Conservation (phyloP, 1,284 basidiomycete species). For the Agroathelia rolfsii region DNA sequence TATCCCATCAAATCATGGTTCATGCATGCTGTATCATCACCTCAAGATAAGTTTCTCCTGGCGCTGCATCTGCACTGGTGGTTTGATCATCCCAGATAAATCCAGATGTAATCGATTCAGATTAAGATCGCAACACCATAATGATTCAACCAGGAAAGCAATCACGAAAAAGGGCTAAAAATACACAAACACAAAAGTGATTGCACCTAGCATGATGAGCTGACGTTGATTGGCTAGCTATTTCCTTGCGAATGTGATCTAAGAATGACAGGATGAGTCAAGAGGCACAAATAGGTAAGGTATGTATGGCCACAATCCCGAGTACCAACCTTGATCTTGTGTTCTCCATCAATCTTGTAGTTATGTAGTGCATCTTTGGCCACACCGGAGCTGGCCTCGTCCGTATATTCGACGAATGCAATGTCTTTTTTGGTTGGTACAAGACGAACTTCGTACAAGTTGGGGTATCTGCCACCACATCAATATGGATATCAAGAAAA, state of each 20-base stretch:
- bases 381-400: constrained; percentile 81
- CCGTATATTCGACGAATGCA: constrained; percentile 91
- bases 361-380: constrained; percentile 95
- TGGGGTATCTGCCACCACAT: constrained; percentile 60
- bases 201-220: constrained; percentile 27
- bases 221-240: constrained; percentile 13
- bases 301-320: constrained; percentile 1
- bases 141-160: too few species aligned
- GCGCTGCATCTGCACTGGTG: too few species aligned
- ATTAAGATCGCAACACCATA: too few species aligned
- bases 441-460: constrained; percentile 90
- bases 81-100: too few species aligned
- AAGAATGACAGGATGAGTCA: constrained; percentile 10
- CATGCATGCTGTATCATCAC: too few species aligned
- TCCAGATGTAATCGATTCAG: too few species aligned
- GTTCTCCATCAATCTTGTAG: constrained; percentile 90
- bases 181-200: too few species aligned
- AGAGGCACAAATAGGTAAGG: neutral
- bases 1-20: too few species aligned
- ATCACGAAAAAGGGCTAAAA: too few species aligned
- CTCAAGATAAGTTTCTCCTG: too few species aligned
- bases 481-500: constrained; percentile 8
- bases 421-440: constrained; percentile 94
- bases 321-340: constrained; percentile 80
- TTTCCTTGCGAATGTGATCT: constrained; percentile 35